Percentiles rank a stretch among this genome's conserved stretches.
These are phyloP conservation scores for Kodamaea sp. DNA, from an alignment of 1,139 yeast genomes.

Conservation along the genomic window DNA sequence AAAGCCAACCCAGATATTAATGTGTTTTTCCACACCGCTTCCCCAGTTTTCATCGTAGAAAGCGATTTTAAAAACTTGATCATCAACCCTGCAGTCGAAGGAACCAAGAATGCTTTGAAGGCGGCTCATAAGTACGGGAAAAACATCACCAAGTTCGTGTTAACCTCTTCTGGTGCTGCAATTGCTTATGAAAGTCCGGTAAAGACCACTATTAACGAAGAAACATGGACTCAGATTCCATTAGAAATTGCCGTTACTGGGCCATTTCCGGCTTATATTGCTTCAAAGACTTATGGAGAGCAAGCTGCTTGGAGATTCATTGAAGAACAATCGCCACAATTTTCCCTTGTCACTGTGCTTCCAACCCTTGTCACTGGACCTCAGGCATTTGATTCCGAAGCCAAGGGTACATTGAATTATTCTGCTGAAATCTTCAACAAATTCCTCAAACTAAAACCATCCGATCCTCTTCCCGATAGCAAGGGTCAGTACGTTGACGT, in stretches of 20 bases:
- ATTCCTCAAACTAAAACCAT: slow-evolving; percentile 20
- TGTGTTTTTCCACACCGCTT: slow-evolving; percentile 42
- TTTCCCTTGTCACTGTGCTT: slow-evolving; percentile 25
- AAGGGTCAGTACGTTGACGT: slow-evolving; percentile 17
- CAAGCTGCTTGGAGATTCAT: slow-evolving; percentile 35
- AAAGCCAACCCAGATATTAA: slow-evolving; percentile 29
- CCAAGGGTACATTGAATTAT: slow-evolving; percentile 28
- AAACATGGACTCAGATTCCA: slow-evolving; percentile 43
- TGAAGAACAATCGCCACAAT: slow-evolving; percentile 18
- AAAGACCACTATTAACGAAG: slow-evolving; percentile 5
- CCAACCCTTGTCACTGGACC: slow-evolving; percentile 45
- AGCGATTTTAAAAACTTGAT: neutral
- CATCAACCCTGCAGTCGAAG: slow-evolving; percentile 1
- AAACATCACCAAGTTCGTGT: slow-evolving; percentile 50
- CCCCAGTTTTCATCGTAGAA: slow-evolving; percentile 31
- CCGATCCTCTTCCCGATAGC: slow-evolving; percentile 13
- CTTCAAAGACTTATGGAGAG: slow-evolving; percentile 33
- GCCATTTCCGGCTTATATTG: slow-evolving; percentile 22
- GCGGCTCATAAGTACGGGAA: slow-evolving; percentile 44
- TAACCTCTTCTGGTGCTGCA: slow-evolving; percentile 58
- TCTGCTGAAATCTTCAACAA: slow-evolving; percentile 35
- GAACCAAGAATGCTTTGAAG: slow-evolving; percentile 17
- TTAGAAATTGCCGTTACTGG: slow-evolving; percentile 24
- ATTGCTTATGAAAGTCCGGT: slow-evolving; percentile 19
- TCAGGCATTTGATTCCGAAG: slow-evolving; percentile 29